phyloP scores from a whole-genome alignment of 225 moss, liverwort and hornwort genomes.

The Lunularia cruciata region DNA sequence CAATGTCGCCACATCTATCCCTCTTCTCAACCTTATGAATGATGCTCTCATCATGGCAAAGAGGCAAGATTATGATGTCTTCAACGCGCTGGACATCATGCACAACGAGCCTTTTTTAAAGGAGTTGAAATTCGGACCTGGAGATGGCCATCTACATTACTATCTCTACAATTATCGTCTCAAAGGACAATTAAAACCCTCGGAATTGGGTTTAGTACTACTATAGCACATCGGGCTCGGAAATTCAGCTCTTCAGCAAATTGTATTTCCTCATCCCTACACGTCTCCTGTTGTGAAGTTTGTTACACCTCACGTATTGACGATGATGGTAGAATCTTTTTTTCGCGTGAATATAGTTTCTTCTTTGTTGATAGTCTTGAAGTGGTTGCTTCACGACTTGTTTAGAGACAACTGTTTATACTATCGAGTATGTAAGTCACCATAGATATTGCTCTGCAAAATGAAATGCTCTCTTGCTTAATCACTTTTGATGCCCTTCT shows the following conservation, averaged over 20 bases:
- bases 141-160: constrained; percentile 94
- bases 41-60: constrained; percentile 89
- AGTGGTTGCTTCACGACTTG: too few species aligned
- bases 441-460: too few species aligned
- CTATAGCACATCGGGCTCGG: constrained; percentile 45
- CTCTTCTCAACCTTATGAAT: constrained; percentile 82
- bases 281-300: not conserved
- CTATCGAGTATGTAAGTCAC: too few species aligned
- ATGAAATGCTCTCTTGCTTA: too few species aligned
- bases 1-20: constrained; percentile 85
- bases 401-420: too few species aligned
- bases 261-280: not conserved
- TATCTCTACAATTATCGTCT: constrained; percentile 95
- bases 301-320: not conserved
- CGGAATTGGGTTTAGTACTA: constrained; percentile 89
- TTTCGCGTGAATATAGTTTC: not conserved
- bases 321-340: not conserved
- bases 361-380: too few species aligned
- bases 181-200: constrained; percentile 66
- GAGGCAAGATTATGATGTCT: constrained; percentile 83
- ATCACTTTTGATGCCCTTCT: too few species aligned
- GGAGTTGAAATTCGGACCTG: constrained; percentile 95
- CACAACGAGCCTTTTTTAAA: constrained; percentile 92
- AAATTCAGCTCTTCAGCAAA: constrained; percentile 9
- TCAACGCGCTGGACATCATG: constrained; percentile 97